These are phyloP conservation scores for Capsicum pubescens DNA, from an alignment of 257 asterid species.

Conservation along the genomic window DNA sequence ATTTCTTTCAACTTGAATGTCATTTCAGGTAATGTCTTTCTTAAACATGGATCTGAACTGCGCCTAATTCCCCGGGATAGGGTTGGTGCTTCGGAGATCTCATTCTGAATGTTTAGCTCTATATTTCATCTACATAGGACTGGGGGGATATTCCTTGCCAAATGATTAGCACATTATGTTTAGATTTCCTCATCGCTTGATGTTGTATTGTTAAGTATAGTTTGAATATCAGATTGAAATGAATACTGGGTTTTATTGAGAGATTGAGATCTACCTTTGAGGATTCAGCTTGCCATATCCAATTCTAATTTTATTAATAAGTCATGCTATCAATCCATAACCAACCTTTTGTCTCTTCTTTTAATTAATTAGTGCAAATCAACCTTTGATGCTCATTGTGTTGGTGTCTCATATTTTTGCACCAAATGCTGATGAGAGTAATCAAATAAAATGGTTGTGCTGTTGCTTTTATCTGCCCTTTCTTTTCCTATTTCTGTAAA, in stretches of 20 bases:
- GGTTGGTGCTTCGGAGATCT: conserved; percentile 57
- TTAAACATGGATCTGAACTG: conserved; percentile 88
- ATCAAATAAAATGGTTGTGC: not conserved
- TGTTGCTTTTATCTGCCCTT: not conserved
- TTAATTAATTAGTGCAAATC: not conserved
- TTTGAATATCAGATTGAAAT: conserved; percentile 5
- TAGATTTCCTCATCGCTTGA: not conserved
- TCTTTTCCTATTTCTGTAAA: not conserved
- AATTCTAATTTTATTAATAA: not conserved
- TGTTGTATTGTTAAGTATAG: conserved; percentile 2
- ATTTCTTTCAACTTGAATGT: not conserved
- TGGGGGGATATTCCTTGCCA: not conserved
- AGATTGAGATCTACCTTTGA: not conserved
- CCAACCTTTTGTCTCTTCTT: not conserved
- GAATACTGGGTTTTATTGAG: not conserved
- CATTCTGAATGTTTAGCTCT: not conserved
- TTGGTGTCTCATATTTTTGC: not conserved
- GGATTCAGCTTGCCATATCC: not conserved
- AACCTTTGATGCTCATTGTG: not conserved
- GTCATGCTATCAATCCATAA: not conserved
- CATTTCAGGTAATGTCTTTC: conserved; percentile 83
- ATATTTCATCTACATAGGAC: not conserved
- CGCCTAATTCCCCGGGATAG: conserved; percentile 93
- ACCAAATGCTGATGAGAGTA: not conserved
- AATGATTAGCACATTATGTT: not conserved